Conservation (phyloP, 257 asterid species). For the Salvia splendens region DNA sequence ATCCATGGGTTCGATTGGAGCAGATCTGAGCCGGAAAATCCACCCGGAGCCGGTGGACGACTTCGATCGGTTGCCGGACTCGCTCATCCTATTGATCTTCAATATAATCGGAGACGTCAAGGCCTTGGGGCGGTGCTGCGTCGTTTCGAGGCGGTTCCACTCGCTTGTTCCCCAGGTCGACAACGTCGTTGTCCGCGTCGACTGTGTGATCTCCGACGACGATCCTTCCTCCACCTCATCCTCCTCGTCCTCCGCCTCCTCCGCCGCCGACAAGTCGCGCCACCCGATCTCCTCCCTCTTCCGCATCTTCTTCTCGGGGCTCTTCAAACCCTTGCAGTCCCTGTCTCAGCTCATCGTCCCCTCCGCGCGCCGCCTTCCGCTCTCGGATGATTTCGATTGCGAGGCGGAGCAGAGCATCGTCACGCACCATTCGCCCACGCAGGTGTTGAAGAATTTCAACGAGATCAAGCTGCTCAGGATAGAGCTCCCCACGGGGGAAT, state of each 20-base stretch:
- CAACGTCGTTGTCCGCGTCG: slow-evolving; percentile 72
- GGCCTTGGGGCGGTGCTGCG: slow-evolving; percentile 72
- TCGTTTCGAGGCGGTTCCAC: slow-evolving; percentile 66
- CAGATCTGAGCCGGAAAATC: slow-evolving; percentile 55
- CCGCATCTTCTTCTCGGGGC: slow-evolving; percentile 51
- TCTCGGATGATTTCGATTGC: slow-evolving; percentile 34
- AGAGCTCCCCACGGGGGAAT: slow-evolving; percentile 80
- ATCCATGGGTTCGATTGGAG: slow-evolving; percentile 47
- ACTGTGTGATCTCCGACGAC: slow-evolving; percentile 84
- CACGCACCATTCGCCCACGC: slow-evolving; percentile 86
- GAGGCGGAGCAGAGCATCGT: slow-evolving; percentile 54
- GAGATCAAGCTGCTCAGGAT: slow-evolving; percentile 70
- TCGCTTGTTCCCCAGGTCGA: slow-evolving; percentile 75
- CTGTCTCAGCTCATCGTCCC: slow-evolving; percentile 59
- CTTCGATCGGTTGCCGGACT: slow-evolving; percentile 66
- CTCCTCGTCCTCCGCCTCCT: slow-evolving; percentile 15
- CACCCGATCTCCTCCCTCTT: slow-evolving; percentile 55
- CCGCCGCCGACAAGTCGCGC: slow-evolving; percentile 47
- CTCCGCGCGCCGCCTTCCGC: slow-evolving; percentile 35
- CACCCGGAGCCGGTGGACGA: slow-evolving; percentile 60
- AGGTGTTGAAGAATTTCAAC: slow-evolving; percentile 65
- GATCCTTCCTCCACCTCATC: slow-evolving; percentile 46
- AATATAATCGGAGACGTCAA: slow-evolving; percentile 82
- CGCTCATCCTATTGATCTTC: slow-evolving; percentile 66
- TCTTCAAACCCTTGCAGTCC: slow-evolving; percentile 59